Evolutionary conservation across 2,329 filamentous ascomycete species (phyloP).

Genomic region (Aureobasidium mangrovei): DNA sequence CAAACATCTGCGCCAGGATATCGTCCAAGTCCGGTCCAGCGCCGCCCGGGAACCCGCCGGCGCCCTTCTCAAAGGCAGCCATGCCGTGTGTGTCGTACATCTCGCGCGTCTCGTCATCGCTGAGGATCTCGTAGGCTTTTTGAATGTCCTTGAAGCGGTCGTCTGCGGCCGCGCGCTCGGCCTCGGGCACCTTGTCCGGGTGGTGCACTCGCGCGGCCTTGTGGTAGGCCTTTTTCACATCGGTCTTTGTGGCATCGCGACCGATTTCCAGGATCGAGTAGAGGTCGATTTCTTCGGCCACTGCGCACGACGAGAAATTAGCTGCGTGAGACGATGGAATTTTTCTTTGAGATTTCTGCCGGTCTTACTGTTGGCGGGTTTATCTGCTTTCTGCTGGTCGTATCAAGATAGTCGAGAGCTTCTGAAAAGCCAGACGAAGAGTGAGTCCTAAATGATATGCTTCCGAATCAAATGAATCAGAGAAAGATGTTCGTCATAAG

Average conservation of each 20-base stretch:
- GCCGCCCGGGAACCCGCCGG: constrained; percentile 42
- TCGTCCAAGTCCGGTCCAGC: constrained; percentile 82
- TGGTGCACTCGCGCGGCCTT: constrained; percentile 56
- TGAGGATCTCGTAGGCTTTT: constrained; percentile 95
- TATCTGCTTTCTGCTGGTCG: neutral
- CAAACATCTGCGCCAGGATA: constrained; percentile 87
- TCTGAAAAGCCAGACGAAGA: neutral
- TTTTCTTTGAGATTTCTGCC: neutral
- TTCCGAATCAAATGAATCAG: neutral
- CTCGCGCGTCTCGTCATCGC: constrained; percentile 86
- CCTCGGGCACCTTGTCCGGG: constrained; percentile 89
- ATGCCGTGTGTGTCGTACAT: constrained; percentile 93
- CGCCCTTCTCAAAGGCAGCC: constrained; percentile 79
- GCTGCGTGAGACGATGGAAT: neutral
- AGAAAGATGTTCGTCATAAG: neutral
- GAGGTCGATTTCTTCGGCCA: constrained; percentile 47
- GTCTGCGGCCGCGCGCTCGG: constrained; percentile 76
- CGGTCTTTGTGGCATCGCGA: constrained; percentile 61
- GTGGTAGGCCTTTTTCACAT: constrained; percentile 93
- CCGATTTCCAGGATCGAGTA: constrained; percentile 69
- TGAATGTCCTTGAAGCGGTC: constrained; percentile 86
- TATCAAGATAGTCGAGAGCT: neutral
- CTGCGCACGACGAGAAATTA: constrained; percentile 9
- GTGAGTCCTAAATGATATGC: neutral
- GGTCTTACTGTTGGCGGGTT: constrained; percentile 5